Evolutionary conservation across 805 yeast species (phyloP).

Genomic region (Kodamaea lidongshanica): DNA sequence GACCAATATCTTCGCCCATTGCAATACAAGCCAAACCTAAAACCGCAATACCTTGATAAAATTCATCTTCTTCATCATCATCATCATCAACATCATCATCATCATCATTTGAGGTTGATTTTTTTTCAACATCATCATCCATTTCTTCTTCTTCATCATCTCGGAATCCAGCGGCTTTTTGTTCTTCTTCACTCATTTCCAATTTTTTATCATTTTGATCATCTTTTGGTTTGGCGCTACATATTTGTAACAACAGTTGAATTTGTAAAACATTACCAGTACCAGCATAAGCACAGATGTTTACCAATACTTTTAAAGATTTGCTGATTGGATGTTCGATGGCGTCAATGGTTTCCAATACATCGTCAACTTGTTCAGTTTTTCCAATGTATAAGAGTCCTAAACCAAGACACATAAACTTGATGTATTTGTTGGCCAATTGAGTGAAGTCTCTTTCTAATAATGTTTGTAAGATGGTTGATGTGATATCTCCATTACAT

Average conservation of each 20-base stretch:
- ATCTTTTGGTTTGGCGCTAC: conserved; percentile 65
- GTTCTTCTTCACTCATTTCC: conserved; percentile 39
- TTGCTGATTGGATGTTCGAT: conserved; percentile 91
- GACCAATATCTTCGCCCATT: conserved; percentile 97
- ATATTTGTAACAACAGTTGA: conserved; percentile 83
- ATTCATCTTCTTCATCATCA: conserved; percentile 44
- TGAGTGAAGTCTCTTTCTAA: conserved; percentile 78
- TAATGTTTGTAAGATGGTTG: conserved; percentile 84
- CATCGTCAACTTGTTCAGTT: conserved; percentile 90
- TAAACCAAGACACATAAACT: conserved; percentile 85
- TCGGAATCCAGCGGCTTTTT: conserved; percentile 19
- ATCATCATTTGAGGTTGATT: conserved; percentile 20
- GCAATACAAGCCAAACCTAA: conserved; percentile 91
- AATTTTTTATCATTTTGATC: conserved; percentile 56
- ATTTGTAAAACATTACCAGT: conserved; percentile 95
- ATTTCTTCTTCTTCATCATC: conserved; percentile 14
- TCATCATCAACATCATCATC: conserved; percentile 17
- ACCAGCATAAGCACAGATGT: conserved; percentile 93
- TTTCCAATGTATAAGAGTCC: conserved; percentile 91
- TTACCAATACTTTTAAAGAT: conserved; percentile 82
- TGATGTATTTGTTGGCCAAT: conserved; percentile 77
- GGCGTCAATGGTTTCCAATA: conserved; percentile 87
- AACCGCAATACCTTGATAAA: conserved; percentile 82
- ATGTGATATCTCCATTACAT: conserved; percentile 88
- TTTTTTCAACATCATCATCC: conserved; percentile 1